Conservation (phyloP, 2,329 filamentous ascomycete species). For the Pseudonectria buxi region DNA sequence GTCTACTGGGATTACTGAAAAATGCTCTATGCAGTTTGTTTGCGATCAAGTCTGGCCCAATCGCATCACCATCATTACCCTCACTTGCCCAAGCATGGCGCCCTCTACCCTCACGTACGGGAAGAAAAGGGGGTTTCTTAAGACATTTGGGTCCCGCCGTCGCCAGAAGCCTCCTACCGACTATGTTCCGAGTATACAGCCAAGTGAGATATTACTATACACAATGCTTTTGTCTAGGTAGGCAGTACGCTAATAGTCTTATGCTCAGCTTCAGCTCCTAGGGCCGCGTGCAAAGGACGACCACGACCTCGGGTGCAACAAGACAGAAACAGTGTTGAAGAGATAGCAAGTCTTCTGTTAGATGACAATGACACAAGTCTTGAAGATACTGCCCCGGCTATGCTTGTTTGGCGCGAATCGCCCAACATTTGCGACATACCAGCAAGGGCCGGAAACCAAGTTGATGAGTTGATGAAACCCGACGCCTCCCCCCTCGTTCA, state of each 20-base stretch:
- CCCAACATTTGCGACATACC: neutral
- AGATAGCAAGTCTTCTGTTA: conserved; percentile 25
- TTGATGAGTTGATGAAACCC: no score
- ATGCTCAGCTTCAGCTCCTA: neutral
- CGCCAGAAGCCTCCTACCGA: conserved; percentile 15
- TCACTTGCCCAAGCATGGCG: conserved; percentile 15
- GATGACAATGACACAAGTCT: conserved; percentile 16
- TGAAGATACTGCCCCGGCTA: neutral
- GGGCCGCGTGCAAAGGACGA: conserved; percentile 5
- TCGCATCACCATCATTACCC: conserved; percentile 1
- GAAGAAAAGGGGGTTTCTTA: conserved; percentile 25
- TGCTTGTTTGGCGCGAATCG: neutral
- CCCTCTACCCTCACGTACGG: conserved; percentile 21
- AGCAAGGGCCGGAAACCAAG: no score
- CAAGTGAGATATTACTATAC: conserved; percentile 16
- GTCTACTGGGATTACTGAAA: conserved; percentile 1
- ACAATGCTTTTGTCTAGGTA: neutral
- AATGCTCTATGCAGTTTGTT: no score
- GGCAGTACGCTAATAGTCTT: neutral
- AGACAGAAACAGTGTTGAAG: conserved; percentile 13
- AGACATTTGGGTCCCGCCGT: conserved; percentile 20
- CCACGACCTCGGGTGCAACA: conserved; percentile 7
- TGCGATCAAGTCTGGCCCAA: neutral
- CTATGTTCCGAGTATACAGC: conserved; percentile 8
- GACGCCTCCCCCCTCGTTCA: neutral